phyloP scores from a whole-genome alignment of 139 green algal genomes.

The Chlorella sorokiniana region DNA sequence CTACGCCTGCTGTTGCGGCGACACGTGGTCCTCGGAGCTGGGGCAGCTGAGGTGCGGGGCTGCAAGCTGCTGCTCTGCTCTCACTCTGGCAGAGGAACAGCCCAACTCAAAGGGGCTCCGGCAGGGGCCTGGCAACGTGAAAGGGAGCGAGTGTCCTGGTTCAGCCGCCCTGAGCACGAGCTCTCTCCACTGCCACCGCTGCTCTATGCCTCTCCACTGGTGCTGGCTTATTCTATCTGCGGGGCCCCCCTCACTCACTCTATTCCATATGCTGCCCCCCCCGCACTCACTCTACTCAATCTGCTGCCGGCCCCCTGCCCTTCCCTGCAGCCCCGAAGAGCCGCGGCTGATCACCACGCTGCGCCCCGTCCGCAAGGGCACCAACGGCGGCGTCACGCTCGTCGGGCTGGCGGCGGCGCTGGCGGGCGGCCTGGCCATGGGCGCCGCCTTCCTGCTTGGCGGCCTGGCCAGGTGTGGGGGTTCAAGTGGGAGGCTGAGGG shows the following conservation, averaged over 20 bases:
- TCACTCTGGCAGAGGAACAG: not conserved
- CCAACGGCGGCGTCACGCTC: constrained; percentile 87
- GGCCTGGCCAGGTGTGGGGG: not conserved
- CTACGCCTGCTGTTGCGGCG: constrained; percentile 88
- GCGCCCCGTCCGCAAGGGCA: constrained; percentile 76
- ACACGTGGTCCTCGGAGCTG: constrained; percentile 95
- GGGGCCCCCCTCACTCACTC: too few species aligned
- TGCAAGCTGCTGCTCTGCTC: not conserved
- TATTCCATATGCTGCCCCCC: too few species aligned
- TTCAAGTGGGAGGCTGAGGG: not conserved
- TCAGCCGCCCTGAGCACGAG: too few species aligned
- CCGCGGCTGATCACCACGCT: constrained; percentile 88
- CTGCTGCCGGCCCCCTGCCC: not conserved
- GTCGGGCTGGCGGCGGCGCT: constrained; percentile 74
- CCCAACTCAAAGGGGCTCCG: too few species aligned
- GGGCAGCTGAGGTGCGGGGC: constrained; percentile 68
- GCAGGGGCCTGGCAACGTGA: too few species aligned
- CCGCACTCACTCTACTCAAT: not conserved
- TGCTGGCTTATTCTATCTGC: too few species aligned
- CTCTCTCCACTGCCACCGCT: too few species aligned
- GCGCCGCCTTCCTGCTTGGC: constrained; percentile 55
- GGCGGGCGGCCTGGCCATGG: constrained; percentile 82
- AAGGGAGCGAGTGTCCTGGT: too few species aligned
- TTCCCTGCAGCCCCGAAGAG: constrained; percentile 17
- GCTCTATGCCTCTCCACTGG: too few species aligned